These are phyloP conservation scores for Fusarium ramigenum DNA, from an alignment of 2,329 filamentous ascomycete genomes.

Conservation along the genomic window DNA sequence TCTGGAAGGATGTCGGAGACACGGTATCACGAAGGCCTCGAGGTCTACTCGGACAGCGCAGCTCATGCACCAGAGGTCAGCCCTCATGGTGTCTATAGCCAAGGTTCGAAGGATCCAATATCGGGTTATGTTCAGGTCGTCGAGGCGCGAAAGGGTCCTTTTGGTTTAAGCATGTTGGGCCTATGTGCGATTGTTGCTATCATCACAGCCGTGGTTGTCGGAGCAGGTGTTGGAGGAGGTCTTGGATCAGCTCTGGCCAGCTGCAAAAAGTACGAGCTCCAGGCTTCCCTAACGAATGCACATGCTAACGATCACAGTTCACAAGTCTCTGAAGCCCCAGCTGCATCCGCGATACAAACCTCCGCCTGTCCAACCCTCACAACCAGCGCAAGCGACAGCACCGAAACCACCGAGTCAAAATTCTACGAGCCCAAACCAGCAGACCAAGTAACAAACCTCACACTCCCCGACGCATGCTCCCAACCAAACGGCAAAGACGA, in stretches of 20 bases:
- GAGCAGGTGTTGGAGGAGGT: slow-evolving; percentile 16
- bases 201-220: background rate
- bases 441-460: slow-evolving; percentile 1
- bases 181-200: slow-evolving; percentile 2
- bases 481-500: background rate
- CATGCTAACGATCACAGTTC: background rate
- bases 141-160: background rate
- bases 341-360: background rate
- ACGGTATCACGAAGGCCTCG: slow-evolving; percentile 3
- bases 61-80: background rate
- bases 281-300: background rate
- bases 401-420: background rate
- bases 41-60: slow-evolving; percentile 5
- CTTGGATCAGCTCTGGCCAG: slow-evolving; percentile 14
- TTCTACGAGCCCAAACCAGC: background rate
- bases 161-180: background rate
- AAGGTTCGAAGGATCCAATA: background rate
- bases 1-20: background rate
- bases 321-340: fast-evolving
- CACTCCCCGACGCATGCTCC: background rate
- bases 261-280: background rate
- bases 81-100: background rate
- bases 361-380: background rate
- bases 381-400: background rate
- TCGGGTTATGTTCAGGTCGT: background rate